Evolutionary conservation across 2,329 filamentous ascomycete species (phyloP).

Genomic region (Emergomyces pasteurianus): DNA sequence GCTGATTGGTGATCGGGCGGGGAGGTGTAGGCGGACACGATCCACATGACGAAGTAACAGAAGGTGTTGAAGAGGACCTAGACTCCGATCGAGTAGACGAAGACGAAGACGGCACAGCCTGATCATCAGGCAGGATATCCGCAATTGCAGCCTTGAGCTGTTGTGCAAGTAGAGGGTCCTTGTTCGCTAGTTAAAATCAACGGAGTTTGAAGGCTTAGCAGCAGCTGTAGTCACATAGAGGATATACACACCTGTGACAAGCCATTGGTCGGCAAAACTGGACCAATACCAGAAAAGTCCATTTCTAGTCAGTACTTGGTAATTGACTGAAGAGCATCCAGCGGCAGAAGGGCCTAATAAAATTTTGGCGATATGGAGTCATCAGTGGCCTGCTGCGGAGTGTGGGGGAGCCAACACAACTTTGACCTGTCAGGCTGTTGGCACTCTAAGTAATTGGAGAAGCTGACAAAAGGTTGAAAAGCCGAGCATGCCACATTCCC

Average conservation of each 20-base stretch:
- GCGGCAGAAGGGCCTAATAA: background rate
- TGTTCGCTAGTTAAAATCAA: background rate
- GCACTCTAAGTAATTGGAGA: background rate
- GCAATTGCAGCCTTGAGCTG: slow-evolving; percentile 2
- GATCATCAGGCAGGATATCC: background rate
- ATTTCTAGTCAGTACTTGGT: background rate
- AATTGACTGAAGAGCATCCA: background rate
- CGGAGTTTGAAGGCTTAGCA: background rate
- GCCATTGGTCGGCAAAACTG: background rate
- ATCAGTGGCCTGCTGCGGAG: background rate
- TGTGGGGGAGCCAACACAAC: background rate
- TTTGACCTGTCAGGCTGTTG: background rate
- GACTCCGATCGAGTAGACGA: background rate
- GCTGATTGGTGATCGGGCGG: background rate
- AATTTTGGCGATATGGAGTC: background rate
- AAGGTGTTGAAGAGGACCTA: background rate
- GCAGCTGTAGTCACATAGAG: background rate
- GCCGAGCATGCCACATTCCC: background rate
- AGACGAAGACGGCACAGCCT: background rate
- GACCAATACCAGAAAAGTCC: background rate
- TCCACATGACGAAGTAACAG: background rate
- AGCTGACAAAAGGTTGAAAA: background rate
- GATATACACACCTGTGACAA: background rate
- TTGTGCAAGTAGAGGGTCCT: background rate
- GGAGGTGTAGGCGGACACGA: background rate